Percentiles rank a stretch among this genome's conserved stretches.
Evolutionary conservation across 495 filamentous ascomycete species (phyloP).

Genomic region (Penicillium egyptiacum): DNA sequence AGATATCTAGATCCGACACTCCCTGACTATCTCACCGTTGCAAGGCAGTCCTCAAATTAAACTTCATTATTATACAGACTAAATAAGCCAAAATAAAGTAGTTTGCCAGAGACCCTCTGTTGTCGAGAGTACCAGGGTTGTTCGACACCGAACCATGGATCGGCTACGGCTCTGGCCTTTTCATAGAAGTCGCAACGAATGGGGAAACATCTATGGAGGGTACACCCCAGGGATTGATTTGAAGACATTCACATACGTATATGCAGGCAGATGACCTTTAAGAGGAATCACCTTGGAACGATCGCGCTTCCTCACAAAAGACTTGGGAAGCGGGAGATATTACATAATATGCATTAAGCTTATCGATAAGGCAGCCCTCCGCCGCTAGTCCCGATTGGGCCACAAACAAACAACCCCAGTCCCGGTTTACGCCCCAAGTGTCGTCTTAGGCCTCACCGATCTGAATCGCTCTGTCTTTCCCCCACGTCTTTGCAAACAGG

Average conservation of each 20-base stretch:
- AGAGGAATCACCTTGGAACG: neutral
- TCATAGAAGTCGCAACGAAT: neutral
- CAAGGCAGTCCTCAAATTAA: neutral
- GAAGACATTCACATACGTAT: neutral
- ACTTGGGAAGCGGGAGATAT: constrained; percentile 2
- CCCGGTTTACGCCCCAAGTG: constrained; percentile 7
- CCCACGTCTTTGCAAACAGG: constrained; percentile 6
- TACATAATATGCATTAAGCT: constrained; percentile 40
- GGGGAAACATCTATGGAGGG: neutral
- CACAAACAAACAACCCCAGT: constrained; percentile 43
- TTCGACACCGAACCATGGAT: constrained; percentile 13
- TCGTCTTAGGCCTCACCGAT: constrained; percentile 42
- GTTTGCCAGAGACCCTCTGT: neutral
- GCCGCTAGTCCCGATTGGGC: constrained; percentile 39
- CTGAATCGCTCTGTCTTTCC: constrained; percentile 18
- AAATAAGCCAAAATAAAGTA: neutral
- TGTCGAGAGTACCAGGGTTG: constrained; percentile 1
- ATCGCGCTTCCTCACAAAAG: neutral
- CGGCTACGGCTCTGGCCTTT: neutral
- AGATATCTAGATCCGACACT: neutral
- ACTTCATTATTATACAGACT: neutral
- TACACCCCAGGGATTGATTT: neutral
- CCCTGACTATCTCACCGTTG: neutral
- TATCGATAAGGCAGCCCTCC: constrained; percentile 43
- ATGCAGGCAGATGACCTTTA: neutral